These are phyloP conservation scores for Penicillium decumbens DNA, from an alignment of 2,329 filamentous ascomycete genomes.

Conservation along the genomic window DNA sequence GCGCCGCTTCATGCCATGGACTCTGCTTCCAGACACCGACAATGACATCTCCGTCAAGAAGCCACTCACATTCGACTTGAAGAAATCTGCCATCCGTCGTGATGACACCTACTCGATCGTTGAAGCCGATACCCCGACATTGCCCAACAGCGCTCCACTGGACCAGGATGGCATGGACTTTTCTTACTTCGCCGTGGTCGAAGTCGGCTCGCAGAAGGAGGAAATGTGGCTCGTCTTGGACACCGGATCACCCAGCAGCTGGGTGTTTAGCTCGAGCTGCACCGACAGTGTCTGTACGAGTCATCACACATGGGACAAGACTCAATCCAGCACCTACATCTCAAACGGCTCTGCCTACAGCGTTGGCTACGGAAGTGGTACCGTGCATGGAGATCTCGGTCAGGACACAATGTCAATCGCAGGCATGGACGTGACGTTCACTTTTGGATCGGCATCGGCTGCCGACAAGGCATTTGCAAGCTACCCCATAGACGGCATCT, in stretches of 20 bases:
- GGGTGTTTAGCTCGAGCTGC: slow-evolving; percentile 75
- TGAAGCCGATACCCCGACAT: slow-evolving; percentile 36
- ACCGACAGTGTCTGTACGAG: slow-evolving; percentile 59
- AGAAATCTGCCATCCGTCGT: slow-evolving; percentile 39
- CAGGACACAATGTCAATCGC: slow-evolving; percentile 65
- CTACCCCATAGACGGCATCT: slow-evolving; percentile 83
- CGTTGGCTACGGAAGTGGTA: slow-evolving; percentile 73
- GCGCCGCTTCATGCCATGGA: slow-evolving; percentile 35
- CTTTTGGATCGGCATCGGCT: slow-evolving; percentile 67
- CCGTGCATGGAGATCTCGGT: slow-evolving; percentile 62
- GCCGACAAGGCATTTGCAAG: slow-evolving; percentile 69
- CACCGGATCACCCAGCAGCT: slow-evolving; percentile 62
- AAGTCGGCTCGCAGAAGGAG: slow-evolving; percentile 48
- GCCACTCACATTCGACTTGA: slow-evolving; percentile 36
- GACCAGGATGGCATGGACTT: slow-evolving; percentile 53
- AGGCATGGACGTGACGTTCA: slow-evolving; percentile 58
- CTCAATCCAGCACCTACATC: slow-evolving; percentile 61
- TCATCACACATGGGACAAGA: slow-evolving; percentile 65
- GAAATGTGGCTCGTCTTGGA: slow-evolving; percentile 53
- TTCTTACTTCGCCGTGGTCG: slow-evolving; percentile 51
- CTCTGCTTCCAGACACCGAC: slow-evolving; percentile 13
- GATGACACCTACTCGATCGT: slow-evolving; percentile 48
- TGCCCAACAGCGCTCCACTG: slow-evolving; percentile 48
- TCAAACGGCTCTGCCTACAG: slow-evolving; percentile 50
- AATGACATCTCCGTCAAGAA: slow-evolving; percentile 19